A percentile compares a stretch with the other conserved stretches of the same genome.
phyloP scores from a whole-genome alignment of 106 monocot genomes.

The Allium sativum region DNA sequence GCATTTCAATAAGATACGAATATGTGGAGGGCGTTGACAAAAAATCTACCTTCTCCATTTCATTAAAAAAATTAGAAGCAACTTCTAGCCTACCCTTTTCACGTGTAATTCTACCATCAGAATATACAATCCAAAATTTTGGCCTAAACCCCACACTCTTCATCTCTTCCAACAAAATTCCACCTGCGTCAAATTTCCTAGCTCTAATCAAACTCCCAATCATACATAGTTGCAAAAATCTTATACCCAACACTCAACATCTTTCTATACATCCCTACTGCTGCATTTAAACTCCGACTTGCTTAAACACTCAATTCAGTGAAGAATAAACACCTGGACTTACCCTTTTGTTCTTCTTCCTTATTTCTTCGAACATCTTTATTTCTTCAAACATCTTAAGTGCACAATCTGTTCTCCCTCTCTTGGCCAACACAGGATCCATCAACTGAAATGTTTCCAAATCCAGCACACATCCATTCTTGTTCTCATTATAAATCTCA shows the following conservation, averaged over 20 bases:
- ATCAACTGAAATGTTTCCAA: conserved; percentile 55
- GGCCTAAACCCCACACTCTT: no score
- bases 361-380: no score
- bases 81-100: no score
- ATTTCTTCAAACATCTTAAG: conserved; percentile 72
- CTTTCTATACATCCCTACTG: conserved; percentile 54
- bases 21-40: no score
- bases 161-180: conserved; percentile 74
- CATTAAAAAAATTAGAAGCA: no score
- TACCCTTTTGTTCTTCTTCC: conserved; percentile 18
- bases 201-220: conserved; percentile 74
- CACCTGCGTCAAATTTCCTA: conserved; percentile 73
- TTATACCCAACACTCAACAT: conserved; percentile 52
- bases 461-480: conserved; percentile 26
- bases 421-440: conserved; percentile 63
- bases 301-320: conserved; percentile 64
- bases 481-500: conserved; percentile 64
- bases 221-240: conserved; percentile 34
- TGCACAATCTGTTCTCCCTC: conserved; percentile 71
- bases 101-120: no score
- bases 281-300: conserved; percentile 81
- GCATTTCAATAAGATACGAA: no score
- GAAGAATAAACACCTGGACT: conserved; percentile 39
- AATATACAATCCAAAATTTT: no score
- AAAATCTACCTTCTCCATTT: no score